Conservation (phyloP, 257 asterid genomes). For the Solanum commersonii region DNA sequence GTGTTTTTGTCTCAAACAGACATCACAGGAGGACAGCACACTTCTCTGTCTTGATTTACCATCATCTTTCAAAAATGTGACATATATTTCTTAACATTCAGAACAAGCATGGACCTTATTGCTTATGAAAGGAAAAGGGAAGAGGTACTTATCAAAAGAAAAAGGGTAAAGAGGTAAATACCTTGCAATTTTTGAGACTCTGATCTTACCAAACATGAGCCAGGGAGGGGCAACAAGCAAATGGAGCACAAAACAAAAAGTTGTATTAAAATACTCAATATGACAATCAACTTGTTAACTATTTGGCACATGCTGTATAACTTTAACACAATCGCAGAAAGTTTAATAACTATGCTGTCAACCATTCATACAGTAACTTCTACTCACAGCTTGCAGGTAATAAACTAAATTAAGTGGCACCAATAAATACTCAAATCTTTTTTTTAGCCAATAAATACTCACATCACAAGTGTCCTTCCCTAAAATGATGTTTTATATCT, state of each 20-base stretch:
- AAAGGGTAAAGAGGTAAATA: not conserved
- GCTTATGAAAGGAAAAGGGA: not conserved
- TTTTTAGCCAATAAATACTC: not conserved
- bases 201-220: not conserved
- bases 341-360: not conserved
- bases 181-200: not conserved
- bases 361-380: not conserved
- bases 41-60: not conserved
- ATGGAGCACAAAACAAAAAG: not conserved
- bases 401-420: not conserved
- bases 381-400: not conserved
- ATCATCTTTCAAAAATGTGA: not conserved
- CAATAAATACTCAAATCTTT: not conserved
- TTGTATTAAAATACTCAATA: not conserved
- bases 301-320: not conserved
- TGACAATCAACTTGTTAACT: not conserved
- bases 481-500: not conserved
- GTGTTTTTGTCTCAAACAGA: not conserved
- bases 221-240: not conserved
- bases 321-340: not conserved
- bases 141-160: not conserved
- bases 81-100: not conserved
- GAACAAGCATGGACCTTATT: not conserved
- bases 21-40: not conserved
- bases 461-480: not conserved